Conservation (phyloP, 768 basidiomycete species). For the Lactarius pseudohatsudake region DNA sequence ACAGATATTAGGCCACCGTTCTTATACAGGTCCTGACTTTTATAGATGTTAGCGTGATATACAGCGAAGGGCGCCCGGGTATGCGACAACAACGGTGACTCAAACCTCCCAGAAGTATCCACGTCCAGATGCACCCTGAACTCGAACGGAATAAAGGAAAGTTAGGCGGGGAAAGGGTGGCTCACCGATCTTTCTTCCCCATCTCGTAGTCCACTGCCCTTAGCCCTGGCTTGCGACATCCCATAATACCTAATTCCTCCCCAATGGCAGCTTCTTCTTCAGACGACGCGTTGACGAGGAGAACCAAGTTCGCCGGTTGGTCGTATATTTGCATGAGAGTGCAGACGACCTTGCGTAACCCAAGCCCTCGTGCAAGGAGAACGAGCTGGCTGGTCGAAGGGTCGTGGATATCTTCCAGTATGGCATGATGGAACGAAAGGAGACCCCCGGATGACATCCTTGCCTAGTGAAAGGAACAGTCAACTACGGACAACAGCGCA, state of each 20-base stretch:
- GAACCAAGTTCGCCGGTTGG: conserved; percentile 75
- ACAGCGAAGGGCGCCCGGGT: background rate
- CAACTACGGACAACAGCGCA: background rate
- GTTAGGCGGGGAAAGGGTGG: conserved; percentile 6
- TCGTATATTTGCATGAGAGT: conserved; percentile 92
- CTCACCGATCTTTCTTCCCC: conserved; percentile 73
- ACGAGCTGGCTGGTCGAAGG: conserved; percentile 71
- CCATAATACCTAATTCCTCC: conserved; percentile 90
- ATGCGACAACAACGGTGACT: background rate
- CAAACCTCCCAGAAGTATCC: background rate
- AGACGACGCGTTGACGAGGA: conserved; percentile 79
- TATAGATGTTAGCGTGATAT: conserved; percentile 2
- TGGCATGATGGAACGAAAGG: conserved; percentile 66
- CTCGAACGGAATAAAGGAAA: background rate
- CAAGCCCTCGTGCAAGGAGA: conserved; percentile 87
- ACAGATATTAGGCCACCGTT: conserved; percentile 88
- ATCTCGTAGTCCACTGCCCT: conserved; percentile 83
- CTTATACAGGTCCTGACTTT: conserved; percentile 77
- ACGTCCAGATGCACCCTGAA: background rate
- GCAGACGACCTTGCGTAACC: conserved; percentile 79
- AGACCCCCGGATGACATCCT: conserved; percentile 31
- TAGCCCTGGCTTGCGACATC: conserved; percentile 83
- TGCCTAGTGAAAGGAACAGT: background rate
- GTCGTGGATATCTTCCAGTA: conserved; percentile 69
- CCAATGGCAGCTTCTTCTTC: conserved; percentile 92